A percentile compares a stretch with the other conserved stretches of the same genome.
Evolutionary conservation across 2,329 filamentous ascomycete species (phyloP).

Genomic region (Cladosporium sphaerospermum): DNA sequence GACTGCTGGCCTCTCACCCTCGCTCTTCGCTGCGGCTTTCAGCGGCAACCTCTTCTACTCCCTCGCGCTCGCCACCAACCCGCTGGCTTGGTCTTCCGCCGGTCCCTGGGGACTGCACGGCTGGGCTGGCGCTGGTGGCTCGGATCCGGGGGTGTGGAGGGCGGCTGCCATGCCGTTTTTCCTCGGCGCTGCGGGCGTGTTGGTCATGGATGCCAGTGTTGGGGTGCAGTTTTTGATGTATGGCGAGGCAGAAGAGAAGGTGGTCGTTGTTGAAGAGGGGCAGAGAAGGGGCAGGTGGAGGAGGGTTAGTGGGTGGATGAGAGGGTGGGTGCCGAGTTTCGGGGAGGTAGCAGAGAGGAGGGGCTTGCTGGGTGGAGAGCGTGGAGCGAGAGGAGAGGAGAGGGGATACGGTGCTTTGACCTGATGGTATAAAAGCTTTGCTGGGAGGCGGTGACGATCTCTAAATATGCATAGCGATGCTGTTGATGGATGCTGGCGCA

Average conservation of each 20-base stretch:
- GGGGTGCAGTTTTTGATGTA: slow-evolving; percentile 59
- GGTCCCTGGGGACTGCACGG: slow-evolving; percentile 48
- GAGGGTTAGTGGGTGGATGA: slow-evolving; percentile 58
- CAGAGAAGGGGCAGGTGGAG: slow-evolving; percentile 46
- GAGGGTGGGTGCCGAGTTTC: slow-evolving; percentile 56
- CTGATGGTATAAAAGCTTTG: too few species aligned
- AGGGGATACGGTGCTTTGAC: slow-evolving; percentile 1
- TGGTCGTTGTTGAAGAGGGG: slow-evolving; percentile 36
- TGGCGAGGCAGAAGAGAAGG: slow-evolving; percentile 40
- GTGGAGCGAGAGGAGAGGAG: not conserved
- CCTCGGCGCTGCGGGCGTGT: slow-evolving; percentile 58
- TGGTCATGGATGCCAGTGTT: slow-evolving; percentile 56
- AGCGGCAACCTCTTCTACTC: slow-evolving; percentile 64
- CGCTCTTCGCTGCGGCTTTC: slow-evolving; percentile 61
- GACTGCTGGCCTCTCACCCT: slow-evolving; percentile 56
- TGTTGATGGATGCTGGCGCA: too few species aligned
- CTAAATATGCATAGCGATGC: too few species aligned
- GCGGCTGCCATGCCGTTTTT: slow-evolving; percentile 56
- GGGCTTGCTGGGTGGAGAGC: slow-evolving; percentile 3
- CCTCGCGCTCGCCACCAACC: slow-evolving; percentile 55
- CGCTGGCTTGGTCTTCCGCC: slow-evolving; percentile 55
- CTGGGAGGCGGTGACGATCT: too few species aligned
- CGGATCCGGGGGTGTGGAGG: slow-evolving; percentile 51
- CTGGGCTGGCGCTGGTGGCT: slow-evolving; percentile 54
- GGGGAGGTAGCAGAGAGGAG: slow-evolving; percentile 27